Conservation (phyloP, 345 rosid species). For the Cardamine occulta region DNA sequence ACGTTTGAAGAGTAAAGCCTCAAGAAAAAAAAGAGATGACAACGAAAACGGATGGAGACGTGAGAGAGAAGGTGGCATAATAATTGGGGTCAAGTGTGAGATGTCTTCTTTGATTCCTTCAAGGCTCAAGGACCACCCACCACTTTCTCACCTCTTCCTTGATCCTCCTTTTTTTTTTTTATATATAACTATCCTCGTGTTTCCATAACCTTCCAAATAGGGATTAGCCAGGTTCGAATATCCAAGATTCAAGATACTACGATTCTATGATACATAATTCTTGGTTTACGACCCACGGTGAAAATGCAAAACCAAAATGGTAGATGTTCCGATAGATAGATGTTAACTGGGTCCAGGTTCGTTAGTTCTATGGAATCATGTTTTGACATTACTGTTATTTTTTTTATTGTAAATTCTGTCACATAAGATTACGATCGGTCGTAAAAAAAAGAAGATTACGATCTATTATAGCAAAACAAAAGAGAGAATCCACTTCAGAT, state of each 20-base stretch:
- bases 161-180: neutral
- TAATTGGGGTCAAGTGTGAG: conserved; percentile 43
- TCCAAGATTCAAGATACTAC: neutral
- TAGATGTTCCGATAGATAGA: neutral
- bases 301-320: conserved; percentile 8
- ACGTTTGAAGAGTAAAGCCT: conserved; percentile 45
- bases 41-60: conserved; percentile 47
- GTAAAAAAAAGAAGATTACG: too few species aligned
- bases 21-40: conserved; percentile 36
- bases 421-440: neutral
- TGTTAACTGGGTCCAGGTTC: neutral
- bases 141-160: conserved; percentile 39
- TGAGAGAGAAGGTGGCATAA: conserved; percentile 48
- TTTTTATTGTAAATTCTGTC: neutral
- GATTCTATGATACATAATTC: neutral
- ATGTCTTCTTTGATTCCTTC: conserved; percentile 49
- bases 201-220: conserved; percentile 16
- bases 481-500: neutral
- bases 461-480: too few species aligned
- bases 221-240: conserved; percentile 1
- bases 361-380: neutral
- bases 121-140: conserved; percentile 47
- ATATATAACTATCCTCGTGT: conserved; percentile 31
- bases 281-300: neutral
- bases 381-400: neutral